A percentile compares a stretch with the other conserved stretches of the same genome.
These are phyloP conservation scores for Penicillium olsonii DNA, from an alignment of 2,329 filamentous ascomycete species.

Conservation along the genomic window DNA sequence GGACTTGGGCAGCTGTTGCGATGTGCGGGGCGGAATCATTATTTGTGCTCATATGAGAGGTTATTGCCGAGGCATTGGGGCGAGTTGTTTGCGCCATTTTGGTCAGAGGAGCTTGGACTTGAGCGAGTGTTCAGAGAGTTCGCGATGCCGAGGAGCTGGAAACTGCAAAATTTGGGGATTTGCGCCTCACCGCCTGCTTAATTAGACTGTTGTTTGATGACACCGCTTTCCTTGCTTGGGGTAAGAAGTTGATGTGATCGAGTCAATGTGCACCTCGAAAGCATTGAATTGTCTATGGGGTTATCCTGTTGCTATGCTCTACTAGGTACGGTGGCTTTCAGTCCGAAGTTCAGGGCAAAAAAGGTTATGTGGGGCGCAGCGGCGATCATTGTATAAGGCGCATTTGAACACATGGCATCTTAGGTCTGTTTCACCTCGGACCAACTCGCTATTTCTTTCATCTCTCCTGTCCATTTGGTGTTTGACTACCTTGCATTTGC, in stretches of 20 bases:
- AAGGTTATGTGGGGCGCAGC: constrained; percentile 14
- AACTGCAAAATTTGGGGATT: constrained; percentile 3
- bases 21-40: constrained; percentile 29
- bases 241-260: neutral
- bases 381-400: constrained; percentile 23
- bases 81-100: constrained; percentile 19
- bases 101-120: neutral
- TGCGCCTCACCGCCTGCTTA: constrained; percentile 12
- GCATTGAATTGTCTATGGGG: no score
- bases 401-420: constrained; percentile 44
- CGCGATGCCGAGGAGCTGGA: neutral
- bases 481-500: neutral
- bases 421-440: constrained; percentile 13
- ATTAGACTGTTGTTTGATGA: neutral
- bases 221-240: constrained; percentile 15
- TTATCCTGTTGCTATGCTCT: neutral
- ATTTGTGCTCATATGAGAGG: constrained; percentile 38
- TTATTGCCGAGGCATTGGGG: constrained; percentile 41
- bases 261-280: no score
- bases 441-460: neutral
- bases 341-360: no score
- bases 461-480: neutral
- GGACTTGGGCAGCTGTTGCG: constrained; percentile 59
- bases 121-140: neutral
- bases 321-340: no score